phyloP scores from a whole-genome alignment of 225 moss, liverwort and hornwort genomes.

The Polytrichum formosum region DNA sequence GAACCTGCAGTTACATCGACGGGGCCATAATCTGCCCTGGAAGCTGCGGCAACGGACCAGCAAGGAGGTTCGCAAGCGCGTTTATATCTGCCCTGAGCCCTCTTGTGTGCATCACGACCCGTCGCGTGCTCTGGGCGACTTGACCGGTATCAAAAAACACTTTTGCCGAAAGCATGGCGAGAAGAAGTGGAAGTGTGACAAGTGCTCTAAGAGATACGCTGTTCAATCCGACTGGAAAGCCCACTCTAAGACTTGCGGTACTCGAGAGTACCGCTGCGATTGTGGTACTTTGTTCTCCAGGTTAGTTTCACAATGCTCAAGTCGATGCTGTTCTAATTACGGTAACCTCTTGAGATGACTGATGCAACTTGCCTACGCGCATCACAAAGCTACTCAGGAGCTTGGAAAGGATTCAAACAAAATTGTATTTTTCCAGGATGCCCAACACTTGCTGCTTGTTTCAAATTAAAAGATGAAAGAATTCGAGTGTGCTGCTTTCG shows the following conservation, averaged over 20 bases:
- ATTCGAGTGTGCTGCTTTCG: background rate
- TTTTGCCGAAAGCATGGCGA: slow-evolving; percentile 99
- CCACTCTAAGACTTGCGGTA: slow-evolving; percentile 98
- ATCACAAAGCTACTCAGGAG: too few relatives aligned
- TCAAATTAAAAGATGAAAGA: too few relatives aligned
- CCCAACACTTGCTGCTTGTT: too few relatives aligned
- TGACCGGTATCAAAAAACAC: slow-evolving; percentile 99
- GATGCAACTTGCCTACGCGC: too few relatives aligned
- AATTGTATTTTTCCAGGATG: too few relatives aligned
- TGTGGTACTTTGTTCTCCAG: slow-evolving; percentile 99
- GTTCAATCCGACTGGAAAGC: slow-evolving; percentile 99
- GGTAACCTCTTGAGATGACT: too few relatives aligned
- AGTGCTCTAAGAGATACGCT: slow-evolving; percentile 99
- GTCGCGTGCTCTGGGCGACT: slow-evolving; percentile 96
- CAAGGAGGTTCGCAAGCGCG: slow-evolving; percentile 99
- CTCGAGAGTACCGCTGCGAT: slow-evolving; percentile 98
- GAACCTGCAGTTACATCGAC: slow-evolving; percentile 96
- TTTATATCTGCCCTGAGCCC: slow-evolving; percentile 98
- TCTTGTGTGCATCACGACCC: slow-evolving; percentile 99
- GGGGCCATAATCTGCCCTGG: slow-evolving; percentile 98
- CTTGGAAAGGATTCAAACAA: too few relatives aligned
- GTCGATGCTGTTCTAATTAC: too few relatives aligned
- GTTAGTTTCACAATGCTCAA: slow-evolving; percentile 27
- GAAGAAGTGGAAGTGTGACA: slow-evolving; percentile 99
- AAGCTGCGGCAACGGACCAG: slow-evolving; percentile 92